Evolutionary conservation across 2,329 filamentous ascomycete genomes (phyloP), one percentile per base, ranked within the genome.

Genomic region (Rhinocladiella similis): DNA sequence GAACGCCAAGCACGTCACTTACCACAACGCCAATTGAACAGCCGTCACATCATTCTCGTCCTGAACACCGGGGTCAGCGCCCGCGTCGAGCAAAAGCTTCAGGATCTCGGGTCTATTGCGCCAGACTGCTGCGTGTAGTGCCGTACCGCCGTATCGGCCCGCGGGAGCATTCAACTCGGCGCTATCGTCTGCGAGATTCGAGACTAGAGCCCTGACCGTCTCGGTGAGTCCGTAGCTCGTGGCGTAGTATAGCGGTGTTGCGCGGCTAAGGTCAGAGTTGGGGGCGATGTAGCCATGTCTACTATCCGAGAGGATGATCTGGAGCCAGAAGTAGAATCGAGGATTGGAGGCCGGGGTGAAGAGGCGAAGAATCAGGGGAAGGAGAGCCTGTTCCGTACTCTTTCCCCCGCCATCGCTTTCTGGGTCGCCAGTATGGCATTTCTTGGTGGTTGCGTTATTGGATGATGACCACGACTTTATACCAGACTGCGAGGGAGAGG

Each of bases 51-150:
- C 59, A 45, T 59, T 61, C 36, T 54, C 46, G 42, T 61, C 59
- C 25, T 22, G 16, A n/a, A 61, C 50, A 13, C 12, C 53, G 10
- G 46, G 43, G 19, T 59, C 53, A n/a, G 56, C 56, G 3, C 59
- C 59, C 5, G 56, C 56, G 22, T 56, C 49, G 7, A 61, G 39
- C 4, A 61, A 49, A 18, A 61, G 46, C 6, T 47, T 39, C 7
- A 59, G 14, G 16, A 56, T 54, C 14, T 59, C 53, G 13, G 56
- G 56, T 14, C 41, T 35, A 25, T 51, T 45, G 3, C 59, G 47
- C 59, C 59, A 61, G 5, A 59, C 51, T 3, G 59, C 59, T 14
- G 59, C 59, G 29, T 61, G 59, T 19, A 61, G 16, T 4, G 59
- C 59, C 2, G 56, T 56, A 14, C 59, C 59, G 16, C 59, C 59